Percentiles rank a stretch among this genome's conserved stretches.
These are phyloP conservation scores for Trichomonas vaginalis DNA, from an alignment of 208 protist genomes.

Conservation along the genomic window DNA sequence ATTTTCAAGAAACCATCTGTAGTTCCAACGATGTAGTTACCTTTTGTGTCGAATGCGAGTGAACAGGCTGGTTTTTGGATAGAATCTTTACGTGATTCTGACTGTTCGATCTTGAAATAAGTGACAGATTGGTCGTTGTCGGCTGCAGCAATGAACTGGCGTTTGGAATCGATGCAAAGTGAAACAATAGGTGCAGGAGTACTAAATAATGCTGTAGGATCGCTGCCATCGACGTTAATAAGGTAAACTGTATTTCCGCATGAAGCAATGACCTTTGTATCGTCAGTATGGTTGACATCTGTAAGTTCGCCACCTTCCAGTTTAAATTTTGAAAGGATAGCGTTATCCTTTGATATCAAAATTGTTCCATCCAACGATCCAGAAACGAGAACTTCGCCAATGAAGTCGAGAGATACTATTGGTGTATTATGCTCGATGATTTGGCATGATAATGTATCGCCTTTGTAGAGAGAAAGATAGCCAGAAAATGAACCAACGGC, in stretches of 20 bases:
- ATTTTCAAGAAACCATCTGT: background rate
- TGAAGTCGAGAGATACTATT: background rate
- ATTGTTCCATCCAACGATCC: background rate
- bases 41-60: background rate
- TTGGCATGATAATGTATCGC: background rate
- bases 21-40: background rate
- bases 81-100: background rate
- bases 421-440: background rate
- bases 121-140: background rate
- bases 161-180: background rate
- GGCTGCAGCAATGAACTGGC: background rate
- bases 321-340: background rate
- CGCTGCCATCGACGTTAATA: background rate
- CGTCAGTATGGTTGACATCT: background rate
- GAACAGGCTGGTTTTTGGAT: background rate
- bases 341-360: background rate
- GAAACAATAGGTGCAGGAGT: background rate
- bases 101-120: background rate
- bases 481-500: background rate
- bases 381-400: background rate
- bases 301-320: background rate
- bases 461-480: background rate
- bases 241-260: background rate
- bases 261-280: background rate
- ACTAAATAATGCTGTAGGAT: background rate